Evolutionary conservation across 2,329 filamentous ascomycete species (phyloP), one percentile per base, ranked within the genome.

Genomic region (Pseudocercospora vitis): DNA sequence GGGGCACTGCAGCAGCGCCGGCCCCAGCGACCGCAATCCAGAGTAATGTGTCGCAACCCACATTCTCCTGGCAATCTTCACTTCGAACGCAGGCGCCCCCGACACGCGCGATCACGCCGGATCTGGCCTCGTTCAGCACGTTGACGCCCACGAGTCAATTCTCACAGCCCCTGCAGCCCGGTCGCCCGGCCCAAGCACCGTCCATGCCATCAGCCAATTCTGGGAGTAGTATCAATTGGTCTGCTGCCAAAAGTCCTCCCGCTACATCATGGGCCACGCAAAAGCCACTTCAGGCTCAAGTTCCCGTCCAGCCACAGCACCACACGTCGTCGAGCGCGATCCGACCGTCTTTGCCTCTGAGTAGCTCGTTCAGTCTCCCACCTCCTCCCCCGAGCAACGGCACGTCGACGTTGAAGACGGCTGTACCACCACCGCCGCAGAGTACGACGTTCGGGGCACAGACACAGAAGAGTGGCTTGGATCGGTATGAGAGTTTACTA

Each of bases 401-500:
- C 69, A 56, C 58, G 14, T 66, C 68, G 3, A 72, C 69, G 29
- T 68, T 70, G 11, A 59, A 65, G 1, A 71, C 72, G 44, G 66
- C 65, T 31, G 73, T 50, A 47, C 62, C 67, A 51, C 61, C 63
- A 55, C 64, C 66, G 31, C 71, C 66, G 56, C 63, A 67, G 56
- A 62, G 63, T 35, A 21, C 24, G 28, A 21, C 40, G 24, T 37
- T n/a, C n/a, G n/a, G n/a, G n/a, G n/a, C 42, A 6, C 31, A 37
- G 14, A 39, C 42, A 48, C 45, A 56, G 50, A 62, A 60, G 55
- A 55, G 48, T 49, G 83, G 84, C 0, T 73, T 87, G 71, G 83
- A 86, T 70, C 85, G 84, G 71, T 88, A 87, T 60, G 80, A 85
- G 69, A 87, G 85, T 72, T 67, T 88, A 61, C 69, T 87, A 62